A percentile compares a stretch with the other conserved stretches of the same genome.
Conservation (phyloP, 805 yeast genomes). For the Candida argentea region DNA sequence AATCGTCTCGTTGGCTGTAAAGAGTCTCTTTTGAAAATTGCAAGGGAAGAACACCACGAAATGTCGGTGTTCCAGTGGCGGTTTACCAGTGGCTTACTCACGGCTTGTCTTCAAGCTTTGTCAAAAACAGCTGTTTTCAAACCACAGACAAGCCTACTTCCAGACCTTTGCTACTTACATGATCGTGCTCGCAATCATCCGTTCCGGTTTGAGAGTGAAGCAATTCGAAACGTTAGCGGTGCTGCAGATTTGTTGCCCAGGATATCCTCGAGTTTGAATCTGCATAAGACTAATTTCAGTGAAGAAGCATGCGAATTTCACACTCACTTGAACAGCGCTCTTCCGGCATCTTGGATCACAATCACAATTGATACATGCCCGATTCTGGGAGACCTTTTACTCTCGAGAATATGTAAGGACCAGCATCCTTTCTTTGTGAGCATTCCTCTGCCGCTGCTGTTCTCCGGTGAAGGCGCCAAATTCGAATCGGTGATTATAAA, state of each 20-base stretch:
- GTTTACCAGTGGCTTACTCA: slow-evolving; percentile 8
- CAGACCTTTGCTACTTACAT: slow-evolving; percentile 11
- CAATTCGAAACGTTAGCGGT: slow-evolving; percentile 8
- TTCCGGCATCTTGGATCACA: slow-evolving; percentile 46
- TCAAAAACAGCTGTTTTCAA: slow-evolving; percentile 14
- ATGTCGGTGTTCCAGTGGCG: slow-evolving; percentile 9
- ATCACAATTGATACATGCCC: slow-evolving; percentile 54
- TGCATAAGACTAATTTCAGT: neutral
- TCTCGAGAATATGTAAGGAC: slow-evolving; percentile 32
- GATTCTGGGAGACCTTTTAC: slow-evolving; percentile 44
- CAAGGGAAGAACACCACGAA: too few species aligned
- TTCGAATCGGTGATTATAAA: slow-evolving; percentile 27
- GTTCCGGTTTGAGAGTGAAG: slow-evolving; percentile 10
- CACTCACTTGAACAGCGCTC: slow-evolving; percentile 5
- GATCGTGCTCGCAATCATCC: slow-evolving; percentile 13
- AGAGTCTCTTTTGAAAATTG: slow-evolving; percentile 8
- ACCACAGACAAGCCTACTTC: slow-evolving; percentile 6
- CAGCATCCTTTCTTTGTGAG: slow-evolving; percentile 38
- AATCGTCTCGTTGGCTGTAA: slow-evolving; percentile 10
- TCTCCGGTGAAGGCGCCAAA: slow-evolving; percentile 28
- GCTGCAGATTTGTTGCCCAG: slow-evolving; percentile 6
- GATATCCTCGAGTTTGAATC: too few species aligned
- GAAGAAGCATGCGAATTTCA: slow-evolving; percentile 4
- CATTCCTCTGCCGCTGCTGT: too few species aligned
- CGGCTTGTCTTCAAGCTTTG: slow-evolving; percentile 10